Conservation (phyloP, 306 rosid genomes). For the Hylodesmum podocarpum region DNA sequence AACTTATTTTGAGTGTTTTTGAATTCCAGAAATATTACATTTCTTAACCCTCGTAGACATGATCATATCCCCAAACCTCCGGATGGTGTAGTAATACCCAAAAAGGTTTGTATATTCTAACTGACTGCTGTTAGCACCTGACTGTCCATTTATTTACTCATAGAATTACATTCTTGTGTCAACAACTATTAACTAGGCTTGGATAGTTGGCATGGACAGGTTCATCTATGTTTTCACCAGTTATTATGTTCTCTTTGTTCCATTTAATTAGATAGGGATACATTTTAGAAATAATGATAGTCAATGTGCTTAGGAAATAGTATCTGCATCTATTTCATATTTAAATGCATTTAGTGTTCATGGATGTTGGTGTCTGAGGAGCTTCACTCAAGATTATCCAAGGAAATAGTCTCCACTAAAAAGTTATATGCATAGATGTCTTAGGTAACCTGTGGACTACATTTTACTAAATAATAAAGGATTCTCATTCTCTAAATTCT, state of each 20-base stretch:
- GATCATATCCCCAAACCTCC: conserved; percentile 65
- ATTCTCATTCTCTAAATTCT: neutral
- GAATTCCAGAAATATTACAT: conserved; percentile 58
- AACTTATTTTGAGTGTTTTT: conserved; percentile 26
- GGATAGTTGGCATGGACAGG: neutral
- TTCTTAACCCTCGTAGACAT: conserved; percentile 48
- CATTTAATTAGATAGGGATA: neutral
- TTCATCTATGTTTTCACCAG: neutral
- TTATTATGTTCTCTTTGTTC: neutral
- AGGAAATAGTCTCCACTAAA: neutral
- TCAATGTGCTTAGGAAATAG: neutral
- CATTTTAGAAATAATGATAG: neutral
- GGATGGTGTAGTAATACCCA: conserved; percentile 52
- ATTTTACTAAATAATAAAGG: neutral
- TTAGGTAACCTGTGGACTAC: neutral
- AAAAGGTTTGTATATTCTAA: conserved; percentile 47
- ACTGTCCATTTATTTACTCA: conserved; percentile 4
- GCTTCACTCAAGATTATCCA: neutral
- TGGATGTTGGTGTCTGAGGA: neutral
- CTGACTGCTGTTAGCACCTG: neutral
- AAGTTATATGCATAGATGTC: neutral
- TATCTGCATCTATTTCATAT: neutral
- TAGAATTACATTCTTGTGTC: neutral
- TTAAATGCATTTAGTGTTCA: neutral
- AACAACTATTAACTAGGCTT: neutral